phyloP scores from a whole-genome alignment of 208 protist genomes.

The Angomonas ambiguus region DNA sequence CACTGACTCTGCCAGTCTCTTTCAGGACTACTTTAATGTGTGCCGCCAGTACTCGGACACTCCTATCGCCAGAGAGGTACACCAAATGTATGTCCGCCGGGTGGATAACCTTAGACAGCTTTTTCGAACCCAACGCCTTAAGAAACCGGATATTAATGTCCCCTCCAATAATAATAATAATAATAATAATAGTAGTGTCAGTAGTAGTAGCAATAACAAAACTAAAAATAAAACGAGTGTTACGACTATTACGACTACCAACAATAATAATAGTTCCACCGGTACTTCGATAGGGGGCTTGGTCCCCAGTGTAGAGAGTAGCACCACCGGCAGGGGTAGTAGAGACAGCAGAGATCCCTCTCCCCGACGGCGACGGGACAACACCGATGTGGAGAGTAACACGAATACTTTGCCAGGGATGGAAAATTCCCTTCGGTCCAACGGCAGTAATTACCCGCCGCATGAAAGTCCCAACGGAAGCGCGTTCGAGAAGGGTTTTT shows the following conservation, averaged over 20 bases:
- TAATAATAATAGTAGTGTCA: slow-evolving; percentile 7
- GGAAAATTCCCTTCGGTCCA: neutral
- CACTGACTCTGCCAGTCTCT: slow-evolving; percentile 22
- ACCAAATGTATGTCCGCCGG: slow-evolving; percentile 32
- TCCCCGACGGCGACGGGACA: neutral
- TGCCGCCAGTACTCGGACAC: slow-evolving; percentile 29
- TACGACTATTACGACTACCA: neutral
- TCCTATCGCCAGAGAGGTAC: slow-evolving; percentile 26
- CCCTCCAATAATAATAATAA: neutral
- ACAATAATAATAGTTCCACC: neutral
- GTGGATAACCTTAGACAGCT: slow-evolving; percentile 24
- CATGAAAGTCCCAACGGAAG: neutral
- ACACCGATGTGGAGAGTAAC: neutral
- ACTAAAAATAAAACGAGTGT: neutral
- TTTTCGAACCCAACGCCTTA: slow-evolving; percentile 19
- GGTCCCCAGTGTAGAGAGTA: too few relatives aligned
- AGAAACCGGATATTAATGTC: slow-evolving; percentile 16
- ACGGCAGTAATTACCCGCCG: too few relatives aligned
- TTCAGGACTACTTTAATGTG: slow-evolving; percentile 35
- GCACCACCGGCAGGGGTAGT: neutral
- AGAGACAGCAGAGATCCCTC: neutral
- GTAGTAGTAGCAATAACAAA: neutral
- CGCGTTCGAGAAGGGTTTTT: neutral
- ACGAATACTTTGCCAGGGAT: neutral
- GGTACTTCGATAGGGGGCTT: neutral